These are phyloP conservation scores for Petunia secreta DNA, from an alignment of 257 asterid genomes.

Conservation along the genomic window DNA sequence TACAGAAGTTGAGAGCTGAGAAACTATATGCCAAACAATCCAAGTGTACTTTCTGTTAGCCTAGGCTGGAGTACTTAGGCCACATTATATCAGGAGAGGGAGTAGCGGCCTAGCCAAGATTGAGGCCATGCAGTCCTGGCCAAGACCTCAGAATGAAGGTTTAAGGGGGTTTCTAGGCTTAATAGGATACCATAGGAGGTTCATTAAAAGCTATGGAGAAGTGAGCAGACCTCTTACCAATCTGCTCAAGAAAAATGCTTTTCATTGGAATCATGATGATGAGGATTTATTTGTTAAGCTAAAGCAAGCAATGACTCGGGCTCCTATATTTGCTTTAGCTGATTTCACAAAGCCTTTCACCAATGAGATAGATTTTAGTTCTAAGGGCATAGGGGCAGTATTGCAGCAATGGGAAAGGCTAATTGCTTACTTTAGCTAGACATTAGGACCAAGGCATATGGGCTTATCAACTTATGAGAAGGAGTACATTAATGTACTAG, in stretches of 20 bases:
- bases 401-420: background rate
- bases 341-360: too few species aligned
- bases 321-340: background rate
- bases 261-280: background rate
- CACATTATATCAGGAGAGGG: background rate
- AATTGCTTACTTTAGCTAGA: too few species aligned
- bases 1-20: background rate
- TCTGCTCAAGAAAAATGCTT: background rate
- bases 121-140: background rate
- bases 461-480: too few species aligned
- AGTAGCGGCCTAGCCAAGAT: background rate
- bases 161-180: background rate
- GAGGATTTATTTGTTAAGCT: background rate
- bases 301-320: background rate
- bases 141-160: background rate
- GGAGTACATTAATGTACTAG: background rate
- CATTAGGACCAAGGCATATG: too few species aligned
- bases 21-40: background rate
- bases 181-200: background rate
- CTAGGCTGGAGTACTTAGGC: background rate
- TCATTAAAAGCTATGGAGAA: too few species aligned
- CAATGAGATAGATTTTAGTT: too few species aligned
- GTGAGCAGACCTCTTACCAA: background rate
- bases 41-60: background rate
- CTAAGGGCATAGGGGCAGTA: background rate